Conservation (phyloP, 805 yeast species). For the Wickerhamomyces bisporus region DNA sequence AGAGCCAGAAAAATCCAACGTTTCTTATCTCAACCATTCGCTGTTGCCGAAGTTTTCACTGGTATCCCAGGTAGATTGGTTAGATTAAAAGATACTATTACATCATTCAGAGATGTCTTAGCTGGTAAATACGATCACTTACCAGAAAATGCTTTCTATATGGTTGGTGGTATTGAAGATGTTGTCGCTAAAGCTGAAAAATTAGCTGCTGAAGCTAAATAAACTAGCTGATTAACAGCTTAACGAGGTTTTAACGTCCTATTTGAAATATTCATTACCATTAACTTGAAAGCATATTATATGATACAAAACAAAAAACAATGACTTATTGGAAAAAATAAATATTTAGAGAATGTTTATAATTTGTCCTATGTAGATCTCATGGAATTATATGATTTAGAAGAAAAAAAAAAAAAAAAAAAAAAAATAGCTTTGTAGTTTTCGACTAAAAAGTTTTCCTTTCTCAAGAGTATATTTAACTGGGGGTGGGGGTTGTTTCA, state of each 20-base stretch:
- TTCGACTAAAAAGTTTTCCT: too few species aligned
- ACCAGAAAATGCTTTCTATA: conserved; percentile 99
- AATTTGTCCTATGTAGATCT: not conserved
- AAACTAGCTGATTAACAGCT: conserved; percentile 20
- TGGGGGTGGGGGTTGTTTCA: too few species aligned
- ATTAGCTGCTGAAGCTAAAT: conserved; percentile 89
- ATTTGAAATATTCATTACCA: conserved; percentile 2
- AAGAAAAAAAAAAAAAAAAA: not conserved
- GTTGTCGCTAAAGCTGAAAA: conserved; percentile 98
- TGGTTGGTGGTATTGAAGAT: conserved; percentile 99
- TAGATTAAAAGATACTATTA: conserved; percentile 90
- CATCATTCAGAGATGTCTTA: conserved; percentile 93
- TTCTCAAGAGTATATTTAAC: too few species aligned
- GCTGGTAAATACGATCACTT: conserved; percentile 98
- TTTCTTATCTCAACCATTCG: conserved; percentile 99
- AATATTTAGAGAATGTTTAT: conserved; percentile 17
- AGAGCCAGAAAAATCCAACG: conserved; percentile 99
- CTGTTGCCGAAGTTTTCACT: conserved; percentile 99
- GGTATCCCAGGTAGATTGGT: conserved; percentile 99
- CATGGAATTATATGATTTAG: not conserved
- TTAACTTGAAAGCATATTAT: conserved; percentile 1
- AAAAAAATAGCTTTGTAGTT: too few species aligned
- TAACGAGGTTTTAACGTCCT: conserved; percentile 3
- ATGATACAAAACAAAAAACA: conserved; percentile 1
- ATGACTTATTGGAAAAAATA: conserved; percentile 5